Evolutionary conservation across 768 basidiomycete species (phyloP).

Genomic region (Sarcodon sp.): DNA sequence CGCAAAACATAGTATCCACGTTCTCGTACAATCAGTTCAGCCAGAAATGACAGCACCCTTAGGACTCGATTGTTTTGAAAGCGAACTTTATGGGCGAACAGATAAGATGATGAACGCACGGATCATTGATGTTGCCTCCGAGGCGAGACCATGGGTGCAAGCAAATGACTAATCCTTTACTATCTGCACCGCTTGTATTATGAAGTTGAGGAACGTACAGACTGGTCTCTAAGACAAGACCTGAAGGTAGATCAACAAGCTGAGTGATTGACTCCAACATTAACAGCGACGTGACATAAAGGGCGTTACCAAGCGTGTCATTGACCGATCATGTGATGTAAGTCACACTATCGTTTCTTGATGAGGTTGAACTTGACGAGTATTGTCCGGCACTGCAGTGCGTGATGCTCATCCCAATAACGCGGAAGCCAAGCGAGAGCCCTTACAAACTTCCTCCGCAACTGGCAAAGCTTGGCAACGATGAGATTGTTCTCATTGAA

Average conservation of each 20-base stretch:
- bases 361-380: not conserved
- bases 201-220: constrained; percentile 3
- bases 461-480: constrained; percentile 62
- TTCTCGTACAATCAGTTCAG: constrained; percentile 25
- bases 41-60: constrained; percentile 34
- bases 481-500: constrained; percentile 76
- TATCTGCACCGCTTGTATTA: not conserved
- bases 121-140: constrained; percentile 64
- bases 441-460: constrained; percentile 44
- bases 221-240: constrained; percentile 10
- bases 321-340: too few species aligned
- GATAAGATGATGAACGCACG: constrained; percentile 33
- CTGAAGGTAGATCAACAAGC: constrained; percentile 10
- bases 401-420: constrained; percentile 57
- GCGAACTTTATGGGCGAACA: not conserved
- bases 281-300: not conserved
- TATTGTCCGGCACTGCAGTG: not conserved
- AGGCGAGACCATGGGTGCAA: constrained; percentile 84
- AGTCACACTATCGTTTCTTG: not conserved
- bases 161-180: constrained; percentile 47
- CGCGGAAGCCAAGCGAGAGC: constrained; percentile 20
- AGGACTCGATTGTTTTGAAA: not conserved
- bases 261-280: constrained; percentile 1
- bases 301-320: not conserved
- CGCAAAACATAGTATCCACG: constrained; percentile 44